Base-by-base conservation (phyloP, 192 early-diverging fungal genomes). In the Coemansia biformis region DNA sequence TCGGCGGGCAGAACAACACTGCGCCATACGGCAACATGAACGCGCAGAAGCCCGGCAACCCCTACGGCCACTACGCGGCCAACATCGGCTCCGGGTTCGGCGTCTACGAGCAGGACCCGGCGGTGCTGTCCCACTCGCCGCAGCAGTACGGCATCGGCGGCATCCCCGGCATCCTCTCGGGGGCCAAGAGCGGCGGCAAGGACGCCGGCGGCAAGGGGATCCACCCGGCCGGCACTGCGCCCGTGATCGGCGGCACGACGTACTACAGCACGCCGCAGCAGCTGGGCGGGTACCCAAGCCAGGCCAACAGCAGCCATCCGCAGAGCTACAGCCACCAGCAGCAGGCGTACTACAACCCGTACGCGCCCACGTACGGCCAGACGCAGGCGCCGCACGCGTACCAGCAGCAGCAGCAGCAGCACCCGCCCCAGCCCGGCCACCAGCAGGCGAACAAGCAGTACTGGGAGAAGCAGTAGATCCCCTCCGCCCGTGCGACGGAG, bases 211-310 rank as follows among this genome's bases (percentile, higher is more conserved):
- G 52, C 48, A 73, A 65, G 62, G 38, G 41, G 19, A 44, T 41
- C 6, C 69, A 58, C 16, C 62, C 62, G 1, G 17, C 62, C 28
- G 68, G 61, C 34, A 56, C 56, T 17, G 69, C 69, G 24, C 57
- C 69, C 4, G 63, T 65, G 21, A 65, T 73, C 13, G 69, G 69
- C 31, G 69, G 69, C 15, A 73, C 69, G n/a, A 65, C 69, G 1
- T 73, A 73, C 63, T 73, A 73, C 57, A 65, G 51, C 54, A 56
- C 57, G n/a, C 69, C 69, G 23, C 69, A 73, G 44, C 69, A 71
- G 57, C 47, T 56, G 15, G 60, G 56, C 31, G 58, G 69, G 11
- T 73, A 73, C 32, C 63, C 69, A 9, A 59, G 57, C 58, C 69
- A 73, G 49, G 40, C 46, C 41, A 73, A 49, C 51, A 58, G 28